Base-by-base conservation (phyloP, 225 moss, liverwort and hornwort species). In the Physcomitrium patens region DNA sequence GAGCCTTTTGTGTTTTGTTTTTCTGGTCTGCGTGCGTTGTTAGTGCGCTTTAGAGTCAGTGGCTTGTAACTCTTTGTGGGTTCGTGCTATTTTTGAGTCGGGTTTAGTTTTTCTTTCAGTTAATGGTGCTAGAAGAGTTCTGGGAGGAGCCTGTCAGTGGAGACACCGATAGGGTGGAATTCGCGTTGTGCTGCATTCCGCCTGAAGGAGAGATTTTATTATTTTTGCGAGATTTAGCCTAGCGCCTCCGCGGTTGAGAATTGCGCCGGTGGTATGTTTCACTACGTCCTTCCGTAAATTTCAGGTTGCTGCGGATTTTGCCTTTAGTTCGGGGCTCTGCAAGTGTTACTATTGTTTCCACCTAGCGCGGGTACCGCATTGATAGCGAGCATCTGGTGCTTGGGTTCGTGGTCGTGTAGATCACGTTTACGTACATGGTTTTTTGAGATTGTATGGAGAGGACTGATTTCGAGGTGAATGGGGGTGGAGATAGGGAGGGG, bases 401-500 rank as follows among this genome's bases (percentile, higher is more conserved):
- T 53, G 55, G 1, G 12, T 6, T 73, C 12, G 49, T 50, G 22
- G 37, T 11, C 16, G 58, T 1, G 3, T 9, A 9, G 8, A 14
- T 18, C 19, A 18, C 17, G 47, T 46, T 27, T n/a, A 41, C 12
- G 37, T 26, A 20, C 13, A 1, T 47, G 0, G 28, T 54, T 14
- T 19, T 24, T 23, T 8, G 61, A 37, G 53, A 7, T n/a, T 63
- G 48, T 46, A 48, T 48, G 50, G 62, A 56, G 41, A 23, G 74
- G 46, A 24, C 12, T 52, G 41, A 3, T 61, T 55, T 14, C 67
- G 67, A 13, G 78, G 67, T 27, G 58, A 15, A 9, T 26, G 31
- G 47, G 16, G 65, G 56, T 60, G 67, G 31, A 26, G 54, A 45
- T 12, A 77, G 70, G 65, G 54, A 18, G 64, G 45, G 45, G 48